These are phyloP conservation scores for Cladosporium sp. DNA, from an alignment of 2,329 filamentous ascomycete genomes.

Conservation along the genomic window DNA sequence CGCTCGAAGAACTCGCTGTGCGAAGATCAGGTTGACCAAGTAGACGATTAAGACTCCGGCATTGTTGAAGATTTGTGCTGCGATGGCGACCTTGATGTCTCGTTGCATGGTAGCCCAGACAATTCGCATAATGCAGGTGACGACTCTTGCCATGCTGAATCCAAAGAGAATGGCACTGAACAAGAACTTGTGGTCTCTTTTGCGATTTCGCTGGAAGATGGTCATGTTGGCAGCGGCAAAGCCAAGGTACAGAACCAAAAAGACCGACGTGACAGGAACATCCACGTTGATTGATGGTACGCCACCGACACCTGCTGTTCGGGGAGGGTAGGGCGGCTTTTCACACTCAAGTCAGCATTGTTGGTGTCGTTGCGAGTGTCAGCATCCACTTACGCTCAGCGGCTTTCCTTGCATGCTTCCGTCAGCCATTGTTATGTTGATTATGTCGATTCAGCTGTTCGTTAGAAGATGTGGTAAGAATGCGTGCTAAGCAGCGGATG, in stretches of 20 bases:
- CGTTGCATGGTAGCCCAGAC: constrained; percentile 33
- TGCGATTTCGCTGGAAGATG: constrained; percentile 42
- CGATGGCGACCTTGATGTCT: constrained; percentile 33
- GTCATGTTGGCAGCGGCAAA: constrained; percentile 44
- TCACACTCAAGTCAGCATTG: background rate
- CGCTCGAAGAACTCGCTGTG: constrained; percentile 32
- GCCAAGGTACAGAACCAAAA: constrained; percentile 44
- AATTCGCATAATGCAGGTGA: constrained; percentile 41
- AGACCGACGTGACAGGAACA: constrained; percentile 43
- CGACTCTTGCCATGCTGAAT: constrained; percentile 47
- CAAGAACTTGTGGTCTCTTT: constrained; percentile 44
- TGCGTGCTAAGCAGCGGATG: background rate
- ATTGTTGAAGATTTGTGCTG: constrained; percentile 35
- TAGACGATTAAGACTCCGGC: constrained; percentile 36
- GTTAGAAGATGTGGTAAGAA: background rate
- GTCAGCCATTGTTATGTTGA: background rate
- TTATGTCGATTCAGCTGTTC: background rate
- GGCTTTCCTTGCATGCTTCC: constrained; percentile 1
- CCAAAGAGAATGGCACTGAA: constrained; percentile 43
- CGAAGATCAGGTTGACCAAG: constrained; percentile 34
- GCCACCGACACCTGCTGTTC: constrained; percentile 40
- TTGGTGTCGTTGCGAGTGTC: background rate
- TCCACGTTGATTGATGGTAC: constrained; percentile 39
- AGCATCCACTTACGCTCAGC: constrained; percentile 20
- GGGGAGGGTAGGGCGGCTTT: constrained; percentile 32